Base-by-base conservation (phyloP, 2,329 filamentous ascomycete genomes). In the Lecanosticta acicola region DNA sequence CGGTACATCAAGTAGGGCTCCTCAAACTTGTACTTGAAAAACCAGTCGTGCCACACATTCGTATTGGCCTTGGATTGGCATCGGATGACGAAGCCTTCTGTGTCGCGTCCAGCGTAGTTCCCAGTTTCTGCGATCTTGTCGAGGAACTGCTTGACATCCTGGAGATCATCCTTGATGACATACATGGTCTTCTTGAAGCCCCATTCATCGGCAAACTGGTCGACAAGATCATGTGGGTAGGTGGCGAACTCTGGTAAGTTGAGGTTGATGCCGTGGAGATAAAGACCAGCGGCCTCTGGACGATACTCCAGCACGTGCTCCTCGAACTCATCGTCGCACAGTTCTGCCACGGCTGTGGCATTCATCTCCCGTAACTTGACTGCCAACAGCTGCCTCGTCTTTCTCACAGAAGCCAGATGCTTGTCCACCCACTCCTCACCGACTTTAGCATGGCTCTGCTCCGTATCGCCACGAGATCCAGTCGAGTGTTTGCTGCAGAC, bases 21-120 rank as follows among this genome's bases (percentile, higher is more conserved):
- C 63, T 98, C 93, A 50, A 98, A 98, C 71, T 98, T 98, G 79
- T 90, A 98, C 69, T 98, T 98, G 82, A 98, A 98, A 69, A 98
- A 98, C 93, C 93, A 98, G 66, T 98, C 90, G n/a, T 79, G 71
- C 65, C 83, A 93, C 20, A 80, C 68, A 10, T 54, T 46, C 13
- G 57, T 60, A 20, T 59, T 54, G 13, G 60, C 59, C 63, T 74
- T 73, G 73, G 81, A 71, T 81, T 87, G 77, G 51, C 93, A 97
- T 45, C 93, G 84, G 57, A 98, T 85, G 46, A 98, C 93, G 59
- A 98, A 98, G 3, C 93, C 93, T 68, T 98, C 93, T 0, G 95
- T 91, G 57, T 97, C 91, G 43, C 90, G 85, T 8, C 90, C 91
- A 52, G 86, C 83, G 68, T 94, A 91, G 29, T 87, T 84, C 3